Percentiles rank a stretch among this genome's conserved stretches.
Evolutionary conservation across 148 eudicot species (phyloP).

Genomic region (Fagopyrum tataricum): DNA sequence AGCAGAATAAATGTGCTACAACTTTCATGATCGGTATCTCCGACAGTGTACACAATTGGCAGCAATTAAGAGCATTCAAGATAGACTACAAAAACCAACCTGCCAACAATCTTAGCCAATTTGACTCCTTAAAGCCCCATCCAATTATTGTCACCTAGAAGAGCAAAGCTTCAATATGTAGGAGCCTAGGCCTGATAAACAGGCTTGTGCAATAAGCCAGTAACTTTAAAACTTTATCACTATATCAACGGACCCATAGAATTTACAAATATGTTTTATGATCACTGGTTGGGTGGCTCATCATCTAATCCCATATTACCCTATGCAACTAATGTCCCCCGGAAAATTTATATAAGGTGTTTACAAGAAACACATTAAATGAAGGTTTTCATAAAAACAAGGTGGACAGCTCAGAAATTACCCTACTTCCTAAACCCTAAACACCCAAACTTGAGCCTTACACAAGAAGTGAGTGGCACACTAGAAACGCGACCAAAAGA

Average conservation of each 20-base stretch:
- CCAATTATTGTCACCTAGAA: neutral
- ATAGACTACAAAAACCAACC: neutral
- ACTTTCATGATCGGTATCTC: neutral
- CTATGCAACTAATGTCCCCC: neutral
- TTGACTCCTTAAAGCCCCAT: neutral
- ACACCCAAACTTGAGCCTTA: neutral
- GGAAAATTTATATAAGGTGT: neutral
- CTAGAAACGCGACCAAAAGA: neutral
- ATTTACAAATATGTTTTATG: neutral
- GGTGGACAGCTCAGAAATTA: neutral
- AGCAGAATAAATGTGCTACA: neutral
- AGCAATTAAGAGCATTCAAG: neutral
- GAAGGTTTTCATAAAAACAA: neutral
- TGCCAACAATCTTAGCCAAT: neutral
- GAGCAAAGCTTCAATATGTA: neutral
- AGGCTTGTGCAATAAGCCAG: neutral
- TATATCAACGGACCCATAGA: neutral
- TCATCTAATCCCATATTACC: neutral
- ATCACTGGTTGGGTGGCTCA: neutral
- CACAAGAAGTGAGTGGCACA: neutral
- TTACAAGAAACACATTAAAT: neutral
- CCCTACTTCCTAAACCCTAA: neutral
- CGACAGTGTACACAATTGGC: neutral
- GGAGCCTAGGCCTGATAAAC: no score
- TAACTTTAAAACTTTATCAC: neutral